Conservation (phyloP, 495 filamentous ascomycete species). For the Rostrohypoxylon terebratum region DNA sequence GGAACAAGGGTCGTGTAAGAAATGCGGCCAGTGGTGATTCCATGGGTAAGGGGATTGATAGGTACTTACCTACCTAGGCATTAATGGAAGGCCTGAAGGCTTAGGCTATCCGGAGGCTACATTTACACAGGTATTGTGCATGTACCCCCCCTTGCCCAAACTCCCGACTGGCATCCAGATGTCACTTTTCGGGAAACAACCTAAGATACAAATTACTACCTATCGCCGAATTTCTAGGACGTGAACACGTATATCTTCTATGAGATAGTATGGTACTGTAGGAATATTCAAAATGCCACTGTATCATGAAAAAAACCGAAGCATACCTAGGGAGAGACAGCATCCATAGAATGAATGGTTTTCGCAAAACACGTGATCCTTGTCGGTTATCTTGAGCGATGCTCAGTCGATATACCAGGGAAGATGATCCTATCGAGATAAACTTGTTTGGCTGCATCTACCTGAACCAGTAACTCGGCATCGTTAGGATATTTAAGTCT, state of each 20-base stretch:
- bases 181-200: conserved; percentile 26
- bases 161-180: background rate
- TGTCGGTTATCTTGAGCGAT: background rate
- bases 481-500: conserved; percentile 1
- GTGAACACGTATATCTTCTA: background rate
- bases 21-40: background rate
- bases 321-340: no score
- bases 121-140: conserved; percentile 8
- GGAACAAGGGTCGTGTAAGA: conserved; percentile 1
- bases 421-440: background rate
- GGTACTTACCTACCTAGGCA: background rate
- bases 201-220: conserved; percentile 16
- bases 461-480: background rate
- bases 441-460: conserved; percentile 5
- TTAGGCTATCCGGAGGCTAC: background rate
- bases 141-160: background rate
- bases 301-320: background rate
- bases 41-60: conserved; percentile 41
- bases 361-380: background rate
- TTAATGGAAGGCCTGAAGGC: background rate
- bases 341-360: background rate
- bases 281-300: background rate
- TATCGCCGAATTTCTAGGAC: background rate
- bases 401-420: conserved; percentile 4
- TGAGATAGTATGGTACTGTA: background rate